Base-by-base conservation (phyloP, 768 basidiomycete genomes). In the Clavaria fumosa region DNA sequence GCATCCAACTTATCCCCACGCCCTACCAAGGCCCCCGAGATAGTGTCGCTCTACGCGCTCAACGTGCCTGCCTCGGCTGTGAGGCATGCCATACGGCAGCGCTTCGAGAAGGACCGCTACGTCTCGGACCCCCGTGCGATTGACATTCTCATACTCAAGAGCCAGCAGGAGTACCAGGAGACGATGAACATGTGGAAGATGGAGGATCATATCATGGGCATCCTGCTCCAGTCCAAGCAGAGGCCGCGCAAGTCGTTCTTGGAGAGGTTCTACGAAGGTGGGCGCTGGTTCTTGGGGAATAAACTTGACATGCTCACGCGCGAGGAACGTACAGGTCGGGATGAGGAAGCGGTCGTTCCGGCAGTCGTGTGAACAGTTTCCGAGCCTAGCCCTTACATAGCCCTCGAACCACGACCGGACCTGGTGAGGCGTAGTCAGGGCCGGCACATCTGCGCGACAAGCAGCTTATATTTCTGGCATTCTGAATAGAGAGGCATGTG, bases 141-240 rank as follows among this genome's bases (percentile, higher is more conserved):
- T 53, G 89, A 99, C 54, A 62, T 93, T 31, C 65, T 96, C 48
- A 52, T 95, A 27, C 68, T 80, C 52, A 96, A 96, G 66, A 67
- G 72, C 37, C 65, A 75, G 45, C 80, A 76, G 60, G 89, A 96
- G 47, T 85, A 75, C 51, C 93, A 97, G 65, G 93, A 96, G 66
- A 79, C 80, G 37, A 66, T 95, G 67, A 96, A 96, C 53, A 72
- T 70, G 49, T 96, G 90, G 90, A 90, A 90, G 52, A 81, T 84
- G 63, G 69, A 65, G 30, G 80, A 85, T 43, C 84, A 89, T 51
- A 62, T 89, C 21, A 57, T 76, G 55, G 83, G 82, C 2, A 69
- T 82, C 23, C 53, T 86, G 35, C 56, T 85, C 41, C 55, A 68
- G 43, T 60, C 63, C 5, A 57, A 60, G 44, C 55, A 58, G 21